Percentiles rank a stretch among this genome's conserved stretches.
Evolutionary conservation across 2,329 filamentous ascomycete species (phyloP).

Genomic region (Tolypocladium sp.): DNA sequence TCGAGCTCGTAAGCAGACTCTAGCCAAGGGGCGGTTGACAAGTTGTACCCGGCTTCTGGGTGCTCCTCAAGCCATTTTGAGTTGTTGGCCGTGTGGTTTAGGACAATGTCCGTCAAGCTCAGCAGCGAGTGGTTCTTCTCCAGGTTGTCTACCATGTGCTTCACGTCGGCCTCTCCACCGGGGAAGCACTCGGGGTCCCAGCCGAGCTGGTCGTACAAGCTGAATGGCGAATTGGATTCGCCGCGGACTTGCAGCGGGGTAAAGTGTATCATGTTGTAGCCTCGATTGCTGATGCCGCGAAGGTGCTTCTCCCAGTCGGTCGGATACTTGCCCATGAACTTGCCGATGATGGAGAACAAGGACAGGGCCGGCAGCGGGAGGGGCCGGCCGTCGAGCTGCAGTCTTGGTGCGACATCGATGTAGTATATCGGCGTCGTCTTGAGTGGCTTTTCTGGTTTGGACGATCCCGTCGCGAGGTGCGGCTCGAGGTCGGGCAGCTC

Average conservation of each 20-base stretch:
- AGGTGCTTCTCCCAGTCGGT: constrained; percentile 85
- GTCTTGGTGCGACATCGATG: constrained; percentile 81
- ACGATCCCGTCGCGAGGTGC: constrained; percentile 12
- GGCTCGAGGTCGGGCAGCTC: constrained; percentile 62
- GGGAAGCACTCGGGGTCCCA: constrained; percentile 82
- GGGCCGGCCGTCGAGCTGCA: constrained; percentile 63
- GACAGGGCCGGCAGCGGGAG: constrained; percentile 82
- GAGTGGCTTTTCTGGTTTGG: constrained; percentile 29
- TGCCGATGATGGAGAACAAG: constrained; percentile 89
- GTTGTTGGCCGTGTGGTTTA: constrained; percentile 96
- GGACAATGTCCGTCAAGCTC: constrained; percentile 89
- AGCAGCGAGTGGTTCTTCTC: constrained; percentile 78
- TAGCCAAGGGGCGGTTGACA: constrained; percentile 77
- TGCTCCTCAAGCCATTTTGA: constrained; percentile 90
- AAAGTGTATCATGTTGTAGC: constrained; percentile 99
- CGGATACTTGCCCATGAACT: constrained; percentile 94
- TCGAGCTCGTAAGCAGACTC: constrained; percentile 56
- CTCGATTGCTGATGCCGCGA: constrained; percentile 75
- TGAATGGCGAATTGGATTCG: constrained; percentile 92
- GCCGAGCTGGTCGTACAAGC: constrained; percentile 81
- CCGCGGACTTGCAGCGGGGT: constrained; percentile 87
- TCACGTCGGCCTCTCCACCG: constrained; percentile 72
- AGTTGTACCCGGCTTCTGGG: constrained; percentile 91
- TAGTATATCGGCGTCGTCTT: constrained; percentile 75
- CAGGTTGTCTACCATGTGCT: constrained; percentile 68